Percentiles rank a stretch among this genome's conserved stretches.
Conservation (phyloP, 1,284 basidiomycete genomes). For the Taiwanofungus camphoratus region DNA sequence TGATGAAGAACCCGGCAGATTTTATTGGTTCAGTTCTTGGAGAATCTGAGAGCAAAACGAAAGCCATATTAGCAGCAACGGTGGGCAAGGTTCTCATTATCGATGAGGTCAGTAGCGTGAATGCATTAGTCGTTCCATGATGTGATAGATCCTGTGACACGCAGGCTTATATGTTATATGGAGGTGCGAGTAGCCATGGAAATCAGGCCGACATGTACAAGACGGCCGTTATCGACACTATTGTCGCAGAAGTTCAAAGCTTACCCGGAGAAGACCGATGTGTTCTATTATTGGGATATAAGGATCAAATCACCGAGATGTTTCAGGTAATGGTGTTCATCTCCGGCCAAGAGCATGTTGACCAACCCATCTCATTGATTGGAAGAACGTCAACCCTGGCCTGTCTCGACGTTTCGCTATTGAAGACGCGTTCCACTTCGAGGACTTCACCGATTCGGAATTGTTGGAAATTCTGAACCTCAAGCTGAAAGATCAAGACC, state of each 20-base stretch:
- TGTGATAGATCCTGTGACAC: not conserved
- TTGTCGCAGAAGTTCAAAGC: conserved; percentile 67
- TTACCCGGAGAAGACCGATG: conserved; percentile 63
- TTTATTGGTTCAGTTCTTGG: conserved; percentile 52
- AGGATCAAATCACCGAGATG: conserved; percentile 61
- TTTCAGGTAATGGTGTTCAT: conserved; percentile 47
- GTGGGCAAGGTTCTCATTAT: conserved; percentile 63
- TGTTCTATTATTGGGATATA: conserved; percentile 59
- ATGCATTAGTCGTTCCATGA: not conserved
- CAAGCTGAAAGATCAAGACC: conserved; percentile 52
- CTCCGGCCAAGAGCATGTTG: conserved; percentile 4
- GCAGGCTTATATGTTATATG: conserved; percentile 69
- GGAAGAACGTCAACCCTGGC: conserved; percentile 61
- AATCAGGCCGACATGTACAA: conserved; percentile 43
- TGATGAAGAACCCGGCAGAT: conserved; percentile 61
- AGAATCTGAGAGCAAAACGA: conserved; percentile 57
- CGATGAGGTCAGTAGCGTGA: conserved; percentile 44
- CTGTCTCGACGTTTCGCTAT: conserved; percentile 54
- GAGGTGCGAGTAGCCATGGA: conserved; percentile 29
- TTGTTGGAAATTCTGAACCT: conserved; percentile 44
- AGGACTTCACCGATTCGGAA: conserved; percentile 53
- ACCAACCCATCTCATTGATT: not conserved
- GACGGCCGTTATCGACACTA: conserved; percentile 64
- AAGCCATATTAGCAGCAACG: conserved; percentile 48
- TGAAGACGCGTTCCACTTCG: conserved; percentile 61